Evolutionary conservation across 1,284 basidiomycete genomes (phyloP).

Genomic region (Ganoderma boninense): DNA sequence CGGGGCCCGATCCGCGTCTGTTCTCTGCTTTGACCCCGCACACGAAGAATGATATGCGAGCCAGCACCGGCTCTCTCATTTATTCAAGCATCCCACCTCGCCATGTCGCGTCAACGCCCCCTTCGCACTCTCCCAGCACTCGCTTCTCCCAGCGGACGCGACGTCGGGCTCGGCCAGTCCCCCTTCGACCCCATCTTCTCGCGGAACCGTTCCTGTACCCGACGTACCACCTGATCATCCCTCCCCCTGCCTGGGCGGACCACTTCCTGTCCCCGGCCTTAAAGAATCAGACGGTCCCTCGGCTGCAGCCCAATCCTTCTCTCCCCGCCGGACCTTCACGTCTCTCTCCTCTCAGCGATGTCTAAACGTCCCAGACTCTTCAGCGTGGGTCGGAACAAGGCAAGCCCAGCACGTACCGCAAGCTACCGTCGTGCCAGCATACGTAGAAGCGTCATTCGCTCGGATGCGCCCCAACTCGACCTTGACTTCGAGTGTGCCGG

Average conservation of each 20-base stretch:
- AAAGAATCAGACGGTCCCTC: not conserved
- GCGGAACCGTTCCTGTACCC: conserved; percentile 1
- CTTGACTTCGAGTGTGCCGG: conserved; percentile 11
- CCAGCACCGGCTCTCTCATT: not conserved
- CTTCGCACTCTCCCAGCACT: not conserved
- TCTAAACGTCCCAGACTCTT: conserved; percentile 18
- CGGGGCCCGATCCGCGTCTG: not conserved
- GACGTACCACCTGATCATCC: conserved; percentile 16
- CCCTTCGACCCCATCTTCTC: not conserved
- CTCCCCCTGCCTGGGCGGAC: not conserved
- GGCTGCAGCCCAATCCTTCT: not conserved
- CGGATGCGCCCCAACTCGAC: conserved; percentile 18
- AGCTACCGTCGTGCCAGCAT: conserved; percentile 25
- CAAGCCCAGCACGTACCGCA: conserved; percentile 25
- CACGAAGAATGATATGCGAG: not conserved
- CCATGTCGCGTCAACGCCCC: not conserved
- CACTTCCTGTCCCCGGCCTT: not conserved
- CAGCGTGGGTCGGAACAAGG: conserved; percentile 26
- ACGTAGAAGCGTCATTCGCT: conserved; percentile 19
- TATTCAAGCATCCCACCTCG: not conserved
- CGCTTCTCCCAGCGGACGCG: not conserved
- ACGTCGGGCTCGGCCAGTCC: not conserved
- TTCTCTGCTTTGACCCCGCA: not conserved
- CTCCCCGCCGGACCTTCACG: not conserved
- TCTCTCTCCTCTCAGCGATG: conserved; percentile 6